These are phyloP conservation scores for Sporothrix schenckii DNA, from an alignment of 2,329 filamentous ascomycete species.

Conservation along the genomic window DNA sequence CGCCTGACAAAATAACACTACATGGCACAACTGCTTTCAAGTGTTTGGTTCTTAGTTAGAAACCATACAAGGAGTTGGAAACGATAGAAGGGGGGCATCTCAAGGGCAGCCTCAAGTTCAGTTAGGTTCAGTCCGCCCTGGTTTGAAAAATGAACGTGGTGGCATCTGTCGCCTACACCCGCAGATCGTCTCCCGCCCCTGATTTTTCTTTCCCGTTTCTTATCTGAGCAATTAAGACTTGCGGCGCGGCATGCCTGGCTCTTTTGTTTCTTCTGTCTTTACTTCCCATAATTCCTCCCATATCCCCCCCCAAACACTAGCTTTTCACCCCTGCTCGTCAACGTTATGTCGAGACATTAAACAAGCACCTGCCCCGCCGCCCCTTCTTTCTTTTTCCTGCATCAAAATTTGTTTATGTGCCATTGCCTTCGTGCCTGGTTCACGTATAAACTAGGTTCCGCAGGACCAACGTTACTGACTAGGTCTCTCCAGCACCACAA, in stretches of 20 bases:
- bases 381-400: conserved; percentile 28
- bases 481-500: conserved; percentile 72
- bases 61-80: conserved; percentile 12
- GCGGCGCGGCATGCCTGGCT: conserved; percentile 7
- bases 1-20: neutral
- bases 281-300: conserved; percentile 21
- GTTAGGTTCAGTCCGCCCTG: neutral
- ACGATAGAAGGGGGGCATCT: neutral
- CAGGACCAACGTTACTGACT: conserved; percentile 28
- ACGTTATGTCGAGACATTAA: conserved; percentile 34
- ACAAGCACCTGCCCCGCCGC: conserved; percentile 30
- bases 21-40: neutral
- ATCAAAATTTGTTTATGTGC: conserved; percentile 3
- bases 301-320: conserved; percentile 33
- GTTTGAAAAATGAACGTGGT: conserved; percentile 21
- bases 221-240: conserved; percentile 33
- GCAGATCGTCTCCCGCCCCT: conserved; percentile 28
- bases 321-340: conserved; percentile 27
- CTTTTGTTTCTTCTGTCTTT: conserved; percentile 8
- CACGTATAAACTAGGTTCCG: conserved; percentile 23
- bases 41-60: conserved; percentile 9
- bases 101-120: neutral
- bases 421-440: neutral
- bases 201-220: conserved; percentile 26
- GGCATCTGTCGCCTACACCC: conserved; percentile 22